Evolutionary conservation across 2,329 filamentous ascomycete genomes (phyloP), one percentile per base, ranked within the genome.

Genomic region (Pseudopithomyces chartarum): DNA sequence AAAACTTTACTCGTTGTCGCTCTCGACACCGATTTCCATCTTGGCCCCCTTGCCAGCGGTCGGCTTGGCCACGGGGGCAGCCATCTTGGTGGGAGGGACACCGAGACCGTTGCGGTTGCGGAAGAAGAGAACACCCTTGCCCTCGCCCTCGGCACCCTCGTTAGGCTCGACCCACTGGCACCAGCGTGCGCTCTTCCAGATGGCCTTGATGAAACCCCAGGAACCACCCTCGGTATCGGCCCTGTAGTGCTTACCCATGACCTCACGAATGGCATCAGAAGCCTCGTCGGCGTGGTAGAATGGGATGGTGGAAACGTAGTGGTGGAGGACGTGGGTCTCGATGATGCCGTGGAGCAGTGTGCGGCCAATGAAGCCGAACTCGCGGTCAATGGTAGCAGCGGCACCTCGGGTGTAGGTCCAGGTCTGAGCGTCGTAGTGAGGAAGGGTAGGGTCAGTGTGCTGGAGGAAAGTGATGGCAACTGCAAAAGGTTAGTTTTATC

Each of bases 161-260:
- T 87, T 92, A 54, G 93, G 92, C 87, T 99, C 95, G 61, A 99
- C 93, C 91, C 92, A 99, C 78, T 98, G 92, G 85, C 95, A 99
- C 87, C 85, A 87, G 60, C 95, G 87, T 42, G 91, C 87, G 69
- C 86, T 90, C 65, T 80, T 89, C 85, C 87, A 99, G 75, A 99
- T 80, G 67, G 91, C 87, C 76, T 84, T 85, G 72, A 99, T 75
- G 85, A 99, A 99, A 46, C 95, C 95, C 43, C 71, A 46, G 36
- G 90, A 80, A 45, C 95, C 95, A 55, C 84, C 92, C 76, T 86
- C 78, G 59, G 87, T 88, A 68, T 99, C 90, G 51, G 90, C 82
- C 63, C 93, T 91, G 83, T 99, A 99, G 84, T 99, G 95, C 71
- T 84, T 83, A 77, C 95, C 95, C 94, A 99, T 97, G 77, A 99